Base-by-base conservation (phyloP, 139 green algal species). In the Picochlorum sp. region DNA sequence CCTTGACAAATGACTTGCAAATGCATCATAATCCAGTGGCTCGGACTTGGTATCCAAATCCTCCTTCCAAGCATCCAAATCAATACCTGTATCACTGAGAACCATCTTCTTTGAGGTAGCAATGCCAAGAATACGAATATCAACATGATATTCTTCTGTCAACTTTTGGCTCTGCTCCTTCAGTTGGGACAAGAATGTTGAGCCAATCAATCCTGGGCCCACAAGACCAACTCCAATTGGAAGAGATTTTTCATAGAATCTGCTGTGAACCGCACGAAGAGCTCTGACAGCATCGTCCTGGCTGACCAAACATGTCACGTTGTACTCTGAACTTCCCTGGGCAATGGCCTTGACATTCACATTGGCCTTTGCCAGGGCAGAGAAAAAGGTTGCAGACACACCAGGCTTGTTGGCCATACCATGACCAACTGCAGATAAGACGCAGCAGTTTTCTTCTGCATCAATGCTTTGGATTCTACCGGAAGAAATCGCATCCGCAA, bases 291-390 rank as follows among this genome's bases (percentile, higher is more conserved):
- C 70, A 67, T 85, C 73, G 26, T 66, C 60, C 77, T 92, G 81
- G 59, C 95, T 79, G 15, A 98, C 83, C 47, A 98, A 76, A 37
- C 95, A 81, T 11, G 93, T 98, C 81, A 98, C 96, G 82, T 98
- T 98, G 90, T 97, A 97, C 83, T 98, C 93, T 2, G 74, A 89
- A 55, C 72, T 88, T 49, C 93, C 93, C 82, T 98, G 90, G 5
- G 82, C 70, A 50, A 79, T 77, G 14, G 57, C 55, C 14, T 77
- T 63, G 83, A 95, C 90, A 81, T 96, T 96, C 68, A 96, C 80
- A 69, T 91, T 94, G 49, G 88, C 86, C 71, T 92, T 92, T 45
- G 92, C 92, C 20, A 98, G 85, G 2, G 92, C 92, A 8, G 70
- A 69, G 76, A 98, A 97, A 73, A 98, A 81, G 37, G 85, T 97